Percentiles rank a stretch among this genome's conserved stretches.
Evolutionary conservation across 2,329 filamentous ascomycete genomes (phyloP).

Genomic region (Diaporthe nobilis): DNA sequence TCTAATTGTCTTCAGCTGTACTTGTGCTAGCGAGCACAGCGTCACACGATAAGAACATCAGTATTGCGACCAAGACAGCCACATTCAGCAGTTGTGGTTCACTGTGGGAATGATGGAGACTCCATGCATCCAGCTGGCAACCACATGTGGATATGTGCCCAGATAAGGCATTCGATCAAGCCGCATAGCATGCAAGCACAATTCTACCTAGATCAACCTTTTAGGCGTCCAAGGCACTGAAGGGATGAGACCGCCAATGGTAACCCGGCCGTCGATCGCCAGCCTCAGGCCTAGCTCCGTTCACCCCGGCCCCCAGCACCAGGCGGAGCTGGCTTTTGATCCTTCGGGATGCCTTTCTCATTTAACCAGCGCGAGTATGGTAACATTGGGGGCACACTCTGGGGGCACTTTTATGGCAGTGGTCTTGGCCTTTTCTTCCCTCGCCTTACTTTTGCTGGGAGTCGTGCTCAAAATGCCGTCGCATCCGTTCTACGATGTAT

Average conservation of each 20-base stretch:
- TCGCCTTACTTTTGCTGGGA: background rate
- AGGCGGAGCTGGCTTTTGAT: background rate
- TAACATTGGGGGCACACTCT: background rate
- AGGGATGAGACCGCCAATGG: background rate
- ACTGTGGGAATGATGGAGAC: background rate
- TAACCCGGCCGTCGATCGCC: background rate
- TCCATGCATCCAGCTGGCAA: too few species aligned
- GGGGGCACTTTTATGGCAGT: background rate
- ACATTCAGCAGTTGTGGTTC: background rate
- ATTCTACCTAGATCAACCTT: background rate
- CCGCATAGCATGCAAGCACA: background rate
- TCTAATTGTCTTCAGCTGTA: background rate
- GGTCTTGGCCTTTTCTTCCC: background rate
- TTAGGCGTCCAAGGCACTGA: background rate
- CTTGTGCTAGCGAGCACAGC: background rate
- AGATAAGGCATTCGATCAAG: background rate
- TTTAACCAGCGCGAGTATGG: background rate
- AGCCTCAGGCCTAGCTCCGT: background rate
- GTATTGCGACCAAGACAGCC: too few species aligned
- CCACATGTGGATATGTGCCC: background rate
- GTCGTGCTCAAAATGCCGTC: background rate
- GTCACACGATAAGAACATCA: too few species aligned
- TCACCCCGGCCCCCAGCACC: background rate
- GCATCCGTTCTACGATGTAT: background rate
- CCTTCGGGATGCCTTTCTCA: conserved; percentile 10